Evolutionary conservation across 192 early-diverging fungal genomes (phyloP).

Genomic region (Diversispora epigaea): DNA sequence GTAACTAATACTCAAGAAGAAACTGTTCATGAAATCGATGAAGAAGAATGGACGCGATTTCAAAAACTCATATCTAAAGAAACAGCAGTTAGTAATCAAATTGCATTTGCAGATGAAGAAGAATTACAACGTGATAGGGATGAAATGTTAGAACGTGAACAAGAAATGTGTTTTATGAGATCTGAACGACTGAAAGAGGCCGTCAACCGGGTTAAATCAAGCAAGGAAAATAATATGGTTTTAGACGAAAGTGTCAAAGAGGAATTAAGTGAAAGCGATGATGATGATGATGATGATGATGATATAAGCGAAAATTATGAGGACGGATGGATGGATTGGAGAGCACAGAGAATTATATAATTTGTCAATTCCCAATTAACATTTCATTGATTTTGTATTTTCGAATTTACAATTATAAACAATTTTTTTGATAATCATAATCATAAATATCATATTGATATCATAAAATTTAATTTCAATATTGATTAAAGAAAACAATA

Average conservation of each 20-base stretch:
- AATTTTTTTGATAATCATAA: too few relatives aligned
- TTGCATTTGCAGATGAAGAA: constrained; percentile 31
- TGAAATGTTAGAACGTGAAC: constrained; percentile 34
- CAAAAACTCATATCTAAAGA: constrained; percentile 32
- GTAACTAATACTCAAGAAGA: background rate
- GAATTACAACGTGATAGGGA: constrained; percentile 30
- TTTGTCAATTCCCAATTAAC: too few relatives aligned
- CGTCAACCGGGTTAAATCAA: constrained; percentile 11
- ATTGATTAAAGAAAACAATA: background rate
- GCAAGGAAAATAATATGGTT: background rate
- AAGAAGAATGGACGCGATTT: constrained; percentile 28
- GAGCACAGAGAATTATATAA: constrained; percentile 27
- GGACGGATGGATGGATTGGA: constrained; percentile 33
- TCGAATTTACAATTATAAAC: too few relatives aligned
- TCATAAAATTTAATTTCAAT: background rate
- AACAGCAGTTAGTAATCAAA: constrained; percentile 31
- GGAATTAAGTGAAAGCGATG: background rate
- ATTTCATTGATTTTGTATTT: too few relatives aligned
- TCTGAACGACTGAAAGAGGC: constrained; percentile 27
- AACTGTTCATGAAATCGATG: background rate
- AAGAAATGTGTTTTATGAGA: constrained; percentile 30
- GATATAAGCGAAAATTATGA: background rate
- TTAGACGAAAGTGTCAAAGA: background rate
- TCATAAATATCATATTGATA: too few relatives aligned
- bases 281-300: constrained; percentile 1